These are phyloP conservation scores for Quercus mongolica DNA, from an alignment of 306 rosid genomes.

Conservation along the genomic window DNA sequence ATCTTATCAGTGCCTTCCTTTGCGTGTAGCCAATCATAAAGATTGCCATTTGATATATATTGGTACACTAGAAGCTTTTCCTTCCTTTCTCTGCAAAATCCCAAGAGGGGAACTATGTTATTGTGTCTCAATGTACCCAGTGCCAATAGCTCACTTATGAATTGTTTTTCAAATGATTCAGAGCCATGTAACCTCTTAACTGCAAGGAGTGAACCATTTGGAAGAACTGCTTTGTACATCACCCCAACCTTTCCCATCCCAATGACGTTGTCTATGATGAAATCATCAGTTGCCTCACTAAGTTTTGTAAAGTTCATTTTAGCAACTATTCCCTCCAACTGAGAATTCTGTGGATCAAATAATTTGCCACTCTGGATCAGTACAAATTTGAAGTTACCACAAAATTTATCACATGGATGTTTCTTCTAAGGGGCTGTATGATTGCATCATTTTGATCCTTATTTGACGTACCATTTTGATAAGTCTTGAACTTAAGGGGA, in stretches of 20 bases:
- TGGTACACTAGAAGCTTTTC: conserved; percentile 5
- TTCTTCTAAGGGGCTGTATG: too few relatives aligned
- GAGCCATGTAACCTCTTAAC: conserved; percentile 20
- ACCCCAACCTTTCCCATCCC: conserved; percentile 34
- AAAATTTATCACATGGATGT: too few relatives aligned
- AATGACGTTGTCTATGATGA: conserved; percentile 16
- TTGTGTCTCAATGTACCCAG: conserved; percentile 18
- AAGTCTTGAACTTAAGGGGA: too few relatives aligned
- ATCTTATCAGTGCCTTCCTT: conserved; percentile 3
- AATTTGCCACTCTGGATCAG: too few relatives aligned
- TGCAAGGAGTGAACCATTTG: conserved; percentile 18
- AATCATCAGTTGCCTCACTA: conserved; percentile 22
- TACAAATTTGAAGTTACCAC: rapidly evolving
- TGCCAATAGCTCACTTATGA: conserved; percentile 19
- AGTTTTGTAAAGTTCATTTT: conserved; percentile 19
- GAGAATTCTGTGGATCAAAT: too few relatives aligned
- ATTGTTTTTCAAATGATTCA: background rate
- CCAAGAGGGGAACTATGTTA: background rate
- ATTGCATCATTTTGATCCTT: too few relatives aligned
- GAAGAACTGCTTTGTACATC: conserved; percentile 20
- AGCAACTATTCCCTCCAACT: conserved; percentile 4
- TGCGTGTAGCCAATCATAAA: conserved; percentile 35
- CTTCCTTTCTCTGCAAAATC: conserved; percentile 16
- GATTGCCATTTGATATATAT: conserved; percentile 23
- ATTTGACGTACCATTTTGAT: too few relatives aligned